Evolutionary conservation across 495 filamentous ascomycete species (phyloP).

Genomic region (Clohesyomyces aquaticus): DNA sequence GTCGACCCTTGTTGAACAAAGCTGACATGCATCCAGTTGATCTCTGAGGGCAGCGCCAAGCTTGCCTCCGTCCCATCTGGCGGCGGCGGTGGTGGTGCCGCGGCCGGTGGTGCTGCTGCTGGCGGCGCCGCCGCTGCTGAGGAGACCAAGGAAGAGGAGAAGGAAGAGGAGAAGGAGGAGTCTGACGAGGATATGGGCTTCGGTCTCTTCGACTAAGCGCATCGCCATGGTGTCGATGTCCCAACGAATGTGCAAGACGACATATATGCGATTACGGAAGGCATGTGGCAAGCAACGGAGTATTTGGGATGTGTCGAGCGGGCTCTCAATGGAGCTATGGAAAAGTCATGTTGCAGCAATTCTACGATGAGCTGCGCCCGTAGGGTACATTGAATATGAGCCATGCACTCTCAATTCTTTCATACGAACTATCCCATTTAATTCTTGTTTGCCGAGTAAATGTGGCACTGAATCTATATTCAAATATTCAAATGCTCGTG

Average conservation of each 20-base stretch:
- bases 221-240: slow-evolving; percentile 12
- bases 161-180: slow-evolving; percentile 78
- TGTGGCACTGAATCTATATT: too few species aligned
- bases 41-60: slow-evolving; percentile 86
- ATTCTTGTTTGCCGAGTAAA: too few species aligned
- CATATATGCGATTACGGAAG: slow-evolving; percentile 13
- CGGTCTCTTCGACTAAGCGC: slow-evolving; percentile 94
- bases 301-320: slow-evolving; percentile 39
- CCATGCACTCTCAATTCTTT: slow-evolving; percentile 26
- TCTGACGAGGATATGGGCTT: slow-evolving; percentile 99
- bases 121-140: slow-evolving; percentile 71
- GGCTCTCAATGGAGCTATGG: slow-evolving; percentile 22
- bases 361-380: neutral
- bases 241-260: slow-evolving; percentile 7
- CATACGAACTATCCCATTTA: neutral
- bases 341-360: slow-evolving; percentile 1
- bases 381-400: slow-evolving; percentile 29
- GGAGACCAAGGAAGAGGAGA: slow-evolving; percentile 75
- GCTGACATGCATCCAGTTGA: slow-evolving; percentile 64
- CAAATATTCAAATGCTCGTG: too few species aligned
- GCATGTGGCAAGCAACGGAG: slow-evolving; percentile 24
- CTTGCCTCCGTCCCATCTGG: slow-evolving; percentile 97
- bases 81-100: slow-evolving; percentile 67
- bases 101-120: slow-evolving; percentile 65
- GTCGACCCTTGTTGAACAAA: neutral